A percentile compares a stretch with the other conserved stretches of the same genome.
These are phyloP conservation scores for Auricularia cornea DNA, from an alignment of 768 basidiomycete species.

Conservation along the genomic window DNA sequence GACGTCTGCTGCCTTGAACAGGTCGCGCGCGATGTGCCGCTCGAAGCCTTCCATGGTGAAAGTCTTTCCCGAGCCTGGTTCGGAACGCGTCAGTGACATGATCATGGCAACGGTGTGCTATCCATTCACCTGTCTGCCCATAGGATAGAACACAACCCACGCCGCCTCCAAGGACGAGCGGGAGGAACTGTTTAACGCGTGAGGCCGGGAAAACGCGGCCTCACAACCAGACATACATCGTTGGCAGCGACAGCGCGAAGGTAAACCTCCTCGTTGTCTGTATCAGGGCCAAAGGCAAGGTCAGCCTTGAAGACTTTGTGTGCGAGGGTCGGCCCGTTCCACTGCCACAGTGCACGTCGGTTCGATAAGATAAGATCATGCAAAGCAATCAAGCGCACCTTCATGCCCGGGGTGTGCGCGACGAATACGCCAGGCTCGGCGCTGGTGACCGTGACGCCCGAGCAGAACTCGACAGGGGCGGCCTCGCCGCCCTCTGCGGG, in stretches of 20 bases:
- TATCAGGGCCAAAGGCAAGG: constrained; percentile 25
- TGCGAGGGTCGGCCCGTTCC: constrained; percentile 27
- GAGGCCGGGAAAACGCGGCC: neutral
- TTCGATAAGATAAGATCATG: too few species aligned
- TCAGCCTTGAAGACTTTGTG: constrained; percentile 28
- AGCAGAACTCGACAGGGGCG: constrained; percentile 20
- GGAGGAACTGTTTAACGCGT: constrained; percentile 15
- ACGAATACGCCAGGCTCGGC: constrained; percentile 27
- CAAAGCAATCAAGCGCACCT: constrained; percentile 18
- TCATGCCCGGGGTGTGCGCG: constrained; percentile 28
- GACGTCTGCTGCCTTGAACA: constrained; percentile 19
- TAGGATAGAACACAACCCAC: constrained; percentile 27
- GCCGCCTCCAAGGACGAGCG: constrained; percentile 23
- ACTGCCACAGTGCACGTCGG: constrained; percentile 13
- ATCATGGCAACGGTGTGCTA: too few species aligned
- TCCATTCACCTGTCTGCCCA: constrained; percentile 24
- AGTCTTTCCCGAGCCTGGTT: neutral
- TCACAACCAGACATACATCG: constrained; percentile 22
- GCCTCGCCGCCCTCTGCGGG: constrained; percentile 4
- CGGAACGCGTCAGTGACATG: constrained; percentile 5
- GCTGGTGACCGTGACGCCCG: constrained; percentile 21
- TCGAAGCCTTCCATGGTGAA: constrained; percentile 29
- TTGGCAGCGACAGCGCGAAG: constrained; percentile 23
- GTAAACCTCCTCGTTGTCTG: constrained; percentile 28
- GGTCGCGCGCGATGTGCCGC: constrained; percentile 25